These are phyloP conservation scores for Gymnopilus dilepis DNA, from an alignment of 768 basidiomycete genomes.

Conservation along the genomic window DNA sequence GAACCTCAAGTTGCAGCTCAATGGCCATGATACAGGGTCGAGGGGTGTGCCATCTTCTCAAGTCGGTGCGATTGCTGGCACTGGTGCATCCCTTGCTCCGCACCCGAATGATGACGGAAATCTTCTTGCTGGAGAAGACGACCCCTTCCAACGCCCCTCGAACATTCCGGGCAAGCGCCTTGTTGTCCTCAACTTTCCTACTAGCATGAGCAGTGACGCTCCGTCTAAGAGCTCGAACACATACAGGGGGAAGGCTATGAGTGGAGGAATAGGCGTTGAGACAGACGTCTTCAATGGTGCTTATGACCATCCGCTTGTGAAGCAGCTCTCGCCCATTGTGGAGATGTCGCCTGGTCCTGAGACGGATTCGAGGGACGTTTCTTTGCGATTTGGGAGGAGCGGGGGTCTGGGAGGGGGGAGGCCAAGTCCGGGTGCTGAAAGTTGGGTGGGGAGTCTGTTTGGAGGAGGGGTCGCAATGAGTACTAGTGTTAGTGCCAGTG, in stretches of 20 bases:
- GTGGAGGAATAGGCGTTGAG: too few species aligned
- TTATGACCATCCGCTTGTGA: slow-evolving; percentile 45
- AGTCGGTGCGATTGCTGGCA: too few species aligned
- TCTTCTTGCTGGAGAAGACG: too few species aligned
- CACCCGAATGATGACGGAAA: too few species aligned
- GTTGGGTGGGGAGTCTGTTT: too few species aligned
- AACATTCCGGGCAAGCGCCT: neutral
- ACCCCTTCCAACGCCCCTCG: slow-evolving; percentile 9
- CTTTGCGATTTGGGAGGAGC: slow-evolving; percentile 21
- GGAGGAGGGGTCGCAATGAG: too few species aligned
- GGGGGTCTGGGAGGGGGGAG: slow-evolving; percentile 13
- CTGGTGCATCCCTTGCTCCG: too few species aligned
- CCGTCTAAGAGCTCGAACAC: too few species aligned
- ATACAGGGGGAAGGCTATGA: too few species aligned
- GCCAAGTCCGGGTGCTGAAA: slow-evolving; percentile 24
- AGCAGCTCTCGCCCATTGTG: slow-evolving; percentile 68
- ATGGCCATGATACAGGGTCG: slow-evolving; percentile 15
- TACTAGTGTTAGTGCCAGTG: slow-evolving; percentile 7
- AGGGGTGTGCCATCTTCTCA: slow-evolving; percentile 18
- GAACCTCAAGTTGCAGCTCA: slow-evolving; percentile 28
- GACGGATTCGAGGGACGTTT: slow-evolving; percentile 21
- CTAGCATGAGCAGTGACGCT: too few species aligned
- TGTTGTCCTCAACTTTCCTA: slow-evolving; percentile 6
- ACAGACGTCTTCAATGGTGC: slow-evolving; percentile 42
- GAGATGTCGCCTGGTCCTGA: slow-evolving; percentile 53